Evolutionary conservation across 306 rosid species (phyloP).

Genomic region (Vigna hirtella): DNA sequence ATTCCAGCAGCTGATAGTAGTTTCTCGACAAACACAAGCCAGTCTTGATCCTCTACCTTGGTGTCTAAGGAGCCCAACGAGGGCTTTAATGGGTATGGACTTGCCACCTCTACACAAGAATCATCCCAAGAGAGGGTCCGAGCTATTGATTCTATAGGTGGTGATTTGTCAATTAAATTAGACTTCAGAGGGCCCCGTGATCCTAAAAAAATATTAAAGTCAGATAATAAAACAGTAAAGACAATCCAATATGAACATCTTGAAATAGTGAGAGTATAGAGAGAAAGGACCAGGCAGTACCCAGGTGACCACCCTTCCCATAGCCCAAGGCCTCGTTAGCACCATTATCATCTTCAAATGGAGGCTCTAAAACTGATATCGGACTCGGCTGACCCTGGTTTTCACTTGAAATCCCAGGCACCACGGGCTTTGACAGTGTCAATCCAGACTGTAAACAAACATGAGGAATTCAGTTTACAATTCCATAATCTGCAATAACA

Average conservation of each 20-base stretch:
- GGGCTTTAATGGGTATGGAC: constrained; percentile 61
- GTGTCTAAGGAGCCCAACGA: constrained; percentile 55
- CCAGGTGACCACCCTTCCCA: constrained; percentile 62
- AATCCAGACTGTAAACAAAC: constrained; percentile 58
- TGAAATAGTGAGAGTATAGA: constrained; percentile 34
- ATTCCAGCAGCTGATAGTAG: constrained; percentile 76
- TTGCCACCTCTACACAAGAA: constrained; percentile 67
- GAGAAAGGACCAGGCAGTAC: constrained; percentile 50
- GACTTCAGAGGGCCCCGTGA: constrained; percentile 56
- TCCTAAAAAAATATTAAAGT: constrained; percentile 55
- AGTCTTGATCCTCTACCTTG: constrained; percentile 70
- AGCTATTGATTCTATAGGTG: constrained; percentile 91
- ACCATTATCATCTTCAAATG: constrained; percentile 72
- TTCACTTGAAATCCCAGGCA: constrained; percentile 57
- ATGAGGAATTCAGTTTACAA: constrained; percentile 17
- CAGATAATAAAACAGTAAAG: constrained; percentile 11
- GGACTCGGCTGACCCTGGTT: constrained; percentile 96
- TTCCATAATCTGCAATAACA: constrained; percentile 14
- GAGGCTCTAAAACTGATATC: constrained; percentile 86
- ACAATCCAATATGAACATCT: constrained; percentile 2
- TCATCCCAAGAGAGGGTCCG: constrained; percentile 90
- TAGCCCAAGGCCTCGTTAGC: constrained; percentile 53
- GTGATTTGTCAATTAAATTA: constrained; percentile 96
- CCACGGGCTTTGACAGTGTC: constrained; percentile 56
- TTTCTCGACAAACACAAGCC: constrained; percentile 63